Evolutionary conservation across 192 early-diverging fungal genomes (phyloP).

Genomic region (Umbelopsis sp.): DNA sequence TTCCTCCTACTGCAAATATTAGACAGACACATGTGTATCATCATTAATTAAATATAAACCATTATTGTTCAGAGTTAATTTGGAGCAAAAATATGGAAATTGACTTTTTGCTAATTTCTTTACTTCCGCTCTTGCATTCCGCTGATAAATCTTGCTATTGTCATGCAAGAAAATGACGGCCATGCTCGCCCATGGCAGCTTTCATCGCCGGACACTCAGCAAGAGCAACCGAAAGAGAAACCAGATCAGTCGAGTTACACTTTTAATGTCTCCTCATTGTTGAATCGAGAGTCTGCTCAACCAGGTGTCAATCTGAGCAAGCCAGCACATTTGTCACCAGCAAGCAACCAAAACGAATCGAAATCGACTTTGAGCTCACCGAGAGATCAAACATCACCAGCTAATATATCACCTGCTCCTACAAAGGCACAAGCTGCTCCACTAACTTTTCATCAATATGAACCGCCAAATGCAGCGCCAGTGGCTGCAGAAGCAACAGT

Average conservation of each 20-base stretch:
- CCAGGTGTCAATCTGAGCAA: not conserved
- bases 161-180: conserved; percentile 9
- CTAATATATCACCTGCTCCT: not conserved
- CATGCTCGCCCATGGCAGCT: conserved; percentile 1
- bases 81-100: no score
- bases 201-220: not conserved
- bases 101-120: no score
- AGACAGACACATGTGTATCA: not conserved
- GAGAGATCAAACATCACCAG: not conserved
- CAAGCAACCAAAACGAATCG: no score
- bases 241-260: not conserved
- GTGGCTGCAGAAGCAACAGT: not conserved
- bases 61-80: no score
- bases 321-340: not conserved
- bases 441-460: conserved; percentile 8
- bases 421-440: not conserved
- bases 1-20: not conserved
- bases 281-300: not conserved
- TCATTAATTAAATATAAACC: not conserved
- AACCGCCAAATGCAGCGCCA: not conserved
- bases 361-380: not conserved
- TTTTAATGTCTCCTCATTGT: not conserved
- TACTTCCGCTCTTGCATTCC: not conserved
- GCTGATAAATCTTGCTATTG: not conserved
- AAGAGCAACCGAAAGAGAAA: not conserved